Percentiles rank a stretch among this genome's conserved stretches.
Conservation (phyloP, 768 basidiomycete species). For the Tulasnella sp. region DNA sequence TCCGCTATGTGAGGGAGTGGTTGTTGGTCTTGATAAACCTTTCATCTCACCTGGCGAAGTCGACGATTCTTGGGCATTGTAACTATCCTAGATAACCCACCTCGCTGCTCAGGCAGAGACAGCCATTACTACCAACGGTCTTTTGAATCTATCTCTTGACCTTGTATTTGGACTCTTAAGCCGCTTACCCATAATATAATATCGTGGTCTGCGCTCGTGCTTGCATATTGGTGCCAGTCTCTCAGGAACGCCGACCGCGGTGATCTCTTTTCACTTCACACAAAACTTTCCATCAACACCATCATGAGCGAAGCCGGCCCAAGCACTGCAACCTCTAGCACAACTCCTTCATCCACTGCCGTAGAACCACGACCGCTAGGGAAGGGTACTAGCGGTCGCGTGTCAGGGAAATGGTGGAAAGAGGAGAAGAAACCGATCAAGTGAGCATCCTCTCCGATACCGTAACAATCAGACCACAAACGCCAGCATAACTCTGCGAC, state of each 20-base stretch:
- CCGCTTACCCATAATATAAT: neutral
- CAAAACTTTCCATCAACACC: neutral
- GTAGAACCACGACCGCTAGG: conserved; percentile 2
- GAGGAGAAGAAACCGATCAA: conserved; percentile 2
- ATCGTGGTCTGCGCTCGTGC: neutral
- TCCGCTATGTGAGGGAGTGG: conserved; percentile 85
- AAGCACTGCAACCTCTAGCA: neutral
- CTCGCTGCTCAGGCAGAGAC: too few species aligned
- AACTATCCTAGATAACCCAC: conserved; percentile 4
- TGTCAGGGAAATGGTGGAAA: conserved; percentile 17
- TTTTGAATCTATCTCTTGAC: too few species aligned
- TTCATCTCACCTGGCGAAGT: conserved; percentile 72
- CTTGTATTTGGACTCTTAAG: too few species aligned
- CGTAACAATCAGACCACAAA: neutral
- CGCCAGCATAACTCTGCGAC: neutral
- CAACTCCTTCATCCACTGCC: neutral
- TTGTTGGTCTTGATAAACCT: conserved; percentile 74
- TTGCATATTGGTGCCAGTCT: neutral
- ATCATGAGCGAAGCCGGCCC: neutral
- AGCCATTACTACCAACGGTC: too few species aligned
- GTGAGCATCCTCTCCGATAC: neutral
- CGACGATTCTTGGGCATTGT: conserved; percentile 69
- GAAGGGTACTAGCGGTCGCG: conserved; percentile 11
- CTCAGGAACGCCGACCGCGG: neutral
- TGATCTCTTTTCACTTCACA: neutral